Percentiles rank a stretch among this genome's conserved stretches.
Evolutionary conservation across 1,284 basidiomycete species (phyloP).

Genomic region (Trichosporon sp.): DNA sequence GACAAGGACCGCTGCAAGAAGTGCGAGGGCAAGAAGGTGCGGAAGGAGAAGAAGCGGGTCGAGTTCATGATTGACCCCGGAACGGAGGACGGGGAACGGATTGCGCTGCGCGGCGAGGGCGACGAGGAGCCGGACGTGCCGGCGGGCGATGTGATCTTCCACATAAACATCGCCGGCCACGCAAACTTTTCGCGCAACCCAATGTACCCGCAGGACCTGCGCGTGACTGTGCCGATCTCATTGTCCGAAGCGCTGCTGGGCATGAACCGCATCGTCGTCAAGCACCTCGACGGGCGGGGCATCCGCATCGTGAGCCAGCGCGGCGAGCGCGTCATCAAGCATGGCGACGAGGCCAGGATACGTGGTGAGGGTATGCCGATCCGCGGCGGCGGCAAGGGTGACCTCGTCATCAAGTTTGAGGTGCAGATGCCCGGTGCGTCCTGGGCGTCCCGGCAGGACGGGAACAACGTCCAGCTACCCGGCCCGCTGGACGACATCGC

Average conservation of each 20-base stretch:
- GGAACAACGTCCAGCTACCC: conserved; percentile 23
- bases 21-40: conserved; percentile 81
- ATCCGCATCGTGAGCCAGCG: conserved; percentile 67
- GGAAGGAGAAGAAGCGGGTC: conserved; percentile 80
- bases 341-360: conserved; percentile 67
- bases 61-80: conserved; percentile 83
- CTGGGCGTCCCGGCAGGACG: conserved; percentile 36
- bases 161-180: conserved; percentile 65
- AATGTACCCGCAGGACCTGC: conserved; percentile 30
- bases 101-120: conserved; percentile 82
- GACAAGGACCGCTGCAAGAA: conserved; percentile 97
- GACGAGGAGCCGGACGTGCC: conserved; percentile 83
- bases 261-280: conserved; percentile 77
- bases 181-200: conserved; percentile 58
- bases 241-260: conserved; percentile 89
- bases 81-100: conserved; percentile 77
- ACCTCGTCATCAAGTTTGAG: conserved; percentile 72
- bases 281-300: conserved; percentile 84
- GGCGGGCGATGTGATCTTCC: conserved; percentile 82
- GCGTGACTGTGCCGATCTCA: conserved; percentile 57
- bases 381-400: conserved; percentile 67
- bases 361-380: conserved; percentile 82
- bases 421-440: conserved; percentile 64
- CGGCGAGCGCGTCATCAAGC: conserved; percentile 66
- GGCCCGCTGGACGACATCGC: conserved; percentile 26